phyloP scores from a whole-genome alignment of 768 basidiomycete species.

The Boletus vinaceobasis region DNA sequence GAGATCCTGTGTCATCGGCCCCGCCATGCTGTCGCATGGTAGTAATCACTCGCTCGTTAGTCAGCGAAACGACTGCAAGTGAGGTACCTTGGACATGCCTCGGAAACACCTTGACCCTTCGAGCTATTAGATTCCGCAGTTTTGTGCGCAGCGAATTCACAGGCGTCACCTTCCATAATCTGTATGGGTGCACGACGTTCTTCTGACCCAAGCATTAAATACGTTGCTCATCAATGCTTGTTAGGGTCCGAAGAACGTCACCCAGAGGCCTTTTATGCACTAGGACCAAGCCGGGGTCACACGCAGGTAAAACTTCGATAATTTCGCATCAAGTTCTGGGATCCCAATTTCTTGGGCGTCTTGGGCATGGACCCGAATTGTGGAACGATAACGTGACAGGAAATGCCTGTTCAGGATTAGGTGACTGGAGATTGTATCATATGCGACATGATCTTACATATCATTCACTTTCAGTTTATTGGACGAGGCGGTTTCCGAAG shows the following conservation, averaged over 20 bases:
- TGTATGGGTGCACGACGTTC: neutral
- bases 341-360: conserved; percentile 2
- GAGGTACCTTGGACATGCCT: neutral
- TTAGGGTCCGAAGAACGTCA: neutral
- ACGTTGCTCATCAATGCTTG: neutral
- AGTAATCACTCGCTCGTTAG: neutral
- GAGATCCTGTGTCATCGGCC: conserved; percentile 8
- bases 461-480: neutral
- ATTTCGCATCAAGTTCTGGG: neutral
- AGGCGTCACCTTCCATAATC: neutral
- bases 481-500: neutral
- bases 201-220: neutral
- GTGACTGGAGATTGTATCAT: neutral
- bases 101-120: neutral
- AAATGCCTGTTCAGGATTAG: neutral
- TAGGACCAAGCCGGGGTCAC: neutral
- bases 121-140: neutral
- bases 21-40: conserved; percentile 16
- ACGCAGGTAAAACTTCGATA: neutral
- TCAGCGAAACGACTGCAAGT: conserved; percentile 6
- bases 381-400: conserved; percentile 15
- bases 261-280: neutral
- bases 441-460: neutral
- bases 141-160: neutral
- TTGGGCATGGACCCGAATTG: conserved; percentile 2